Base-by-base conservation (phyloP, 306 rosid species). In the Cicer cuneatum region DNA sequence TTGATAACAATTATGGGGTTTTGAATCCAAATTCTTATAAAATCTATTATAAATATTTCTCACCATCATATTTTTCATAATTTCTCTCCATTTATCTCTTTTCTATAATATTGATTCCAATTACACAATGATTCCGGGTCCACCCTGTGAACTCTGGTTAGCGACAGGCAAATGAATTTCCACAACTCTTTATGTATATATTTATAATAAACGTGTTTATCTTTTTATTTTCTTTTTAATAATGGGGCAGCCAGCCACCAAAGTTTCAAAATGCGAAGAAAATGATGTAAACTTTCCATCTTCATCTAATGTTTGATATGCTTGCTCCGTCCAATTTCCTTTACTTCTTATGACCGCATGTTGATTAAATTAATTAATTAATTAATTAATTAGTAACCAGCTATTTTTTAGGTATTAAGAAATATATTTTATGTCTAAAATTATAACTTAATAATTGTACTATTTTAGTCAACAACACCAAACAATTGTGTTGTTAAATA, bases 161-260 rank as follows among this genome's bases (percentile, higher is more conserved):
- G 78, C 10, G 67, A 63, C 46, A 47, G 48, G 72, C 52, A 77
- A 77, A 61, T 77, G 75, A 77, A 84, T 70, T 7, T 72, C 14
- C 43, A 4, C 65, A 54, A 56, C 78, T 59, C 67, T 71, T 71
- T 47, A 24, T 10, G 49, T 41, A 7, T 19, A 58, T 60, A 59
- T 62, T 63, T 40, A 11, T 54, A 24, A 81, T 64, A 72, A 81
- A 75, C 63, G 78, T 75, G 63, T 69, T 69, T 24, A 13, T 3
- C 12, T 70, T 69, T 14, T 58, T 35, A 10, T 53, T 68, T 45
- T 38, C 62, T 42, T 71, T 81, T 66, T 66, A 41, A 76, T 77
- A 59, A 80, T 75, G 75, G 82, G 49, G 79, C 43, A 71, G 76
- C 82, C 78, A 19, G 75, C 75, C 78, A 76, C 64, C n/a, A 39